A percentile compares a stretch with the other conserved stretches of the same genome.
phyloP scores from a whole-genome alignment of 306 rosid species.

The Trifolium subterraneum region DNA sequence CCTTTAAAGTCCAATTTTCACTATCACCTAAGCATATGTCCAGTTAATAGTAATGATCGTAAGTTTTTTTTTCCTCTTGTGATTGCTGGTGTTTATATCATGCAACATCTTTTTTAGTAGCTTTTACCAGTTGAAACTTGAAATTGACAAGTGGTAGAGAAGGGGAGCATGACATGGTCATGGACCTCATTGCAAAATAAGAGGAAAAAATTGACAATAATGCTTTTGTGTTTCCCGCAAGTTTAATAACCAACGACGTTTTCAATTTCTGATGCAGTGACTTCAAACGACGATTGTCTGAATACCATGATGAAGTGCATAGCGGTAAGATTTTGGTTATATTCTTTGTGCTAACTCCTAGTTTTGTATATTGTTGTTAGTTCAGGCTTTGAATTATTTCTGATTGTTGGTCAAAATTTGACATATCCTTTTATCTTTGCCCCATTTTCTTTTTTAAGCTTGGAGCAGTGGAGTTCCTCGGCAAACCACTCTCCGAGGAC shows the following conservation, averaged over 20 bases:
- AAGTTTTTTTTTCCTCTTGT: slow-evolving; percentile 9
- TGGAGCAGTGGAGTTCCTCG: slow-evolving; percentile 92
- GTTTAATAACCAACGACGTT: slow-evolving; percentile 29
- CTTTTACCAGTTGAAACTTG: not conserved
- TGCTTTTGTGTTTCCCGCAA: slow-evolving; percentile 23
- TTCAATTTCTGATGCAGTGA: slow-evolving; percentile 64
- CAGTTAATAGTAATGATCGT: too few relatives aligned
- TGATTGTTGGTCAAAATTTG: not conserved
- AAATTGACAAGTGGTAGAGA: slow-evolving; percentile 32
- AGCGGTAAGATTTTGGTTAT: slow-evolving; percentile 64
- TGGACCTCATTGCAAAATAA: not conserved
- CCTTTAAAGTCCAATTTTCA: too few relatives aligned
- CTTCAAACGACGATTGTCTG: slow-evolving; percentile 75
- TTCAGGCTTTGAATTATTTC: slow-evolving; percentile 12
- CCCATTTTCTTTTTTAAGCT: slow-evolving; percentile 59
- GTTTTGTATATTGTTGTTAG: not conserved
- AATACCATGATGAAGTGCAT: slow-evolving; percentile 94
- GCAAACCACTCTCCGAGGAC: slow-evolving; percentile 87
- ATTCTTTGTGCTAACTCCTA: slow-evolving; percentile 3
- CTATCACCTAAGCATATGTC: too few relatives aligned
- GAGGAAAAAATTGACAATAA: slow-evolving; percentile 14
- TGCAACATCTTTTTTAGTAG: slow-evolving; percentile 12
- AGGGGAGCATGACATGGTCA: slow-evolving; percentile 13
- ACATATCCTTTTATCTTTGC: slow-evolving; percentile 28
- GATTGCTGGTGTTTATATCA: slow-evolving; percentile 19